phyloP scores from a whole-genome alignment of 2,329 filamentous ascomycete species.

The Dothideomycetes sp. region DNA sequence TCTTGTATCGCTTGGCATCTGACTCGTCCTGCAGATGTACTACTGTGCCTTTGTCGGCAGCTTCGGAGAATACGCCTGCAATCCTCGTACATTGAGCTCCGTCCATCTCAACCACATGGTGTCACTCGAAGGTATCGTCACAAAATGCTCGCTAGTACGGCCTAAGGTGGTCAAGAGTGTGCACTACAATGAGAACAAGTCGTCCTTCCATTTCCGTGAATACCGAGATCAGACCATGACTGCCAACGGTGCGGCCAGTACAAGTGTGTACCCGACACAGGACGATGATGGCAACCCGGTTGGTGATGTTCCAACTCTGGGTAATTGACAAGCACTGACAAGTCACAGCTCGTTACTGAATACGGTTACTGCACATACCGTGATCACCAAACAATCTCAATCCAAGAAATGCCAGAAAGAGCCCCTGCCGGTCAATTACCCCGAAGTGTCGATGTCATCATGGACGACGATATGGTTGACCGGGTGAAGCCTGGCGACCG shows the following conservation, averaged over 20 bases:
- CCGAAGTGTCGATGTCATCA: conserved; percentile 87
- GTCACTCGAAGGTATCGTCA: conserved; percentile 94
- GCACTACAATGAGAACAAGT: conserved; percentile 82
- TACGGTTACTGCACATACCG: conserved; percentile 94
- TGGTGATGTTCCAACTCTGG: background rate
- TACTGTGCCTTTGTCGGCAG: conserved; percentile 97
- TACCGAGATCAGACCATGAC: conserved; percentile 98
- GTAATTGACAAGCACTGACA: conserved; percentile 6
- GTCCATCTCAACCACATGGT: conserved; percentile 93
- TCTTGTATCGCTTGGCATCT: background rate
- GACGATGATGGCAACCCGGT: conserved; percentile 85
- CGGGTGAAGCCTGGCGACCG: conserved; percentile 90
- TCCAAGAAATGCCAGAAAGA: conserved; percentile 97
- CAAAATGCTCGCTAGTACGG: conserved; percentile 85
- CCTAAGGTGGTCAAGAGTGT: conserved; percentile 98
- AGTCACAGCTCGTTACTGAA: conserved; percentile 66
- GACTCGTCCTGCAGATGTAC: conserved; percentile 53
- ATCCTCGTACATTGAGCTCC: conserved; percentile 84
- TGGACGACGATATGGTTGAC: conserved; percentile 95
- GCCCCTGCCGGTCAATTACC: conserved; percentile 93
- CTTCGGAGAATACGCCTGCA: conserved; percentile 91
- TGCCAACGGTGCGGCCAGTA: conserved; percentile 71
- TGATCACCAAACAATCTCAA: conserved; percentile 95
- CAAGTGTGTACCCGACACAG: conserved; percentile 87
- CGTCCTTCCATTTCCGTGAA: conserved; percentile 79